phyloP scores from a whole-genome alignment of 768 basidiomycete species.

The Rhizopogon salebrosus region DNA sequence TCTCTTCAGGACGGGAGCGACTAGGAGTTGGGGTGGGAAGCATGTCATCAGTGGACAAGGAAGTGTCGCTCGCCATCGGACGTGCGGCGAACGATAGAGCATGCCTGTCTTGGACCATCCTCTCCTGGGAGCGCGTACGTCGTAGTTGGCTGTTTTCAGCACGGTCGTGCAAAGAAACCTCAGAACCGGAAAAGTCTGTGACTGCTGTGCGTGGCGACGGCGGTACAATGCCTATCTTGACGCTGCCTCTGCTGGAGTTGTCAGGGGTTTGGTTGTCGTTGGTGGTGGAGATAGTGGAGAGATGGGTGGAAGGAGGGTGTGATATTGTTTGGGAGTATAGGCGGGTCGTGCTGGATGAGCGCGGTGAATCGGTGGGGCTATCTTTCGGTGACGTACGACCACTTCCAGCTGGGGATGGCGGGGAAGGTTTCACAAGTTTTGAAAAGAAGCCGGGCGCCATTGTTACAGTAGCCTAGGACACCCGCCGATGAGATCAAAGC shows the following conservation, averaged over 20 bases:
- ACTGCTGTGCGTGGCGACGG: constrained; percentile 20
- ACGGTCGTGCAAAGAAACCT: constrained; percentile 12
- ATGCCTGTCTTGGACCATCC: constrained; percentile 25
- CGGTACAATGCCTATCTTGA: constrained; percentile 27
- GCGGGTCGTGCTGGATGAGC: neutral
- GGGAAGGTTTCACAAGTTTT: constrained; percentile 23
- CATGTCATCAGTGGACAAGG: constrained; percentile 14
- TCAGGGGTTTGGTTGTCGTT: constrained; percentile 1
- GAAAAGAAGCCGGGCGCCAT: constrained; percentile 27
- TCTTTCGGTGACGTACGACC: constrained; percentile 1
- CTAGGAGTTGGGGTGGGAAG: constrained; percentile 23
- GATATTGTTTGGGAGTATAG: constrained; percentile 10
- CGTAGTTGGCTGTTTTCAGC: constrained; percentile 17
- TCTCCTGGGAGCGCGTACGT: constrained; percentile 27
- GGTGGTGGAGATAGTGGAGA: no score
- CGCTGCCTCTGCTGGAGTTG: constrained; percentile 12
- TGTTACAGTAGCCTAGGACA: neutral
- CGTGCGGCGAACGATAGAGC: constrained; percentile 29
- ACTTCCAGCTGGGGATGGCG: constrained; percentile 2
- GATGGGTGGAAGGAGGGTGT: constrained; percentile 5
- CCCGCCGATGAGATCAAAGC: neutral
- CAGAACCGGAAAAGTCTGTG: constrained; percentile 11
- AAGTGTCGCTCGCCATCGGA: constrained; percentile 17
- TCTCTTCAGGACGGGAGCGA: constrained; percentile 14
- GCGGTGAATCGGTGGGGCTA: neutral